Conservation (phyloP, 1,139 yeast species). For the Yamadazyma friedrichii region DNA sequence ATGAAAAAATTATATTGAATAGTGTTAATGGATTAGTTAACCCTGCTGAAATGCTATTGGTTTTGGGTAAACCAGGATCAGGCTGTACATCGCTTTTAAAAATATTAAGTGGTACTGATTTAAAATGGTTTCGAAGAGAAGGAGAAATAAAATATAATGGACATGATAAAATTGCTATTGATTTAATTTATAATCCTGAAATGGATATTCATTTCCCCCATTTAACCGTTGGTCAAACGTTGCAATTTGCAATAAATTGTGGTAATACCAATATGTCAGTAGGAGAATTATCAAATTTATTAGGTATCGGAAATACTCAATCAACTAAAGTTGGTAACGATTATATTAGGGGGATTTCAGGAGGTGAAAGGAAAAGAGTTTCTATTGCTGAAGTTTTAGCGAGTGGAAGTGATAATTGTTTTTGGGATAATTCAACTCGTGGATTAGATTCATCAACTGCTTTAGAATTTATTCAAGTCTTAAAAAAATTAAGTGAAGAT, state of each 20-base stretch:
- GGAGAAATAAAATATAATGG: slow-evolving; percentile 38
- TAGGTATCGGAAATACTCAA: slow-evolving; percentile 35
- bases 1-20: slow-evolving; percentile 21
- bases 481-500: slow-evolving; percentile 58
- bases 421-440: slow-evolving; percentile 81
- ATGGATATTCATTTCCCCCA: slow-evolving; percentile 55
- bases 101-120: slow-evolving; percentile 64
- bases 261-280: slow-evolving; percentile 40
- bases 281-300: slow-evolving; percentile 42
- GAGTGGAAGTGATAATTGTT: slow-evolving; percentile 45
- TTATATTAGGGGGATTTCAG: slow-evolving; percentile 40
- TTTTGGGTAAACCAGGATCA: slow-evolving; percentile 79
- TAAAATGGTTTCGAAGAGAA: slow-evolving; percentile 64
- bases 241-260: slow-evolving; percentile 46
- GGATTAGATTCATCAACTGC: slow-evolving; percentile 77
- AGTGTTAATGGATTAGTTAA: slow-evolving; percentile 31
- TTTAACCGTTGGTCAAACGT: slow-evolving; percentile 51
- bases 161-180: slow-evolving; percentile 34
- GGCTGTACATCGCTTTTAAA: slow-evolving; percentile 81
- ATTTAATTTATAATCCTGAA: slow-evolving; percentile 53
- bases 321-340: slow-evolving; percentile 39
- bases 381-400: slow-evolving; percentile 44
- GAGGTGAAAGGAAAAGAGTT: slow-evolving; percentile 48
- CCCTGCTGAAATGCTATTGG: slow-evolving; percentile 76
- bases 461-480: slow-evolving; percentile 59